Evolutionary conservation across 1,284 basidiomycete genomes (phyloP), one percentile per base, ranked within the genome.

Genomic region (Microbotryum saponariae): DNA sequence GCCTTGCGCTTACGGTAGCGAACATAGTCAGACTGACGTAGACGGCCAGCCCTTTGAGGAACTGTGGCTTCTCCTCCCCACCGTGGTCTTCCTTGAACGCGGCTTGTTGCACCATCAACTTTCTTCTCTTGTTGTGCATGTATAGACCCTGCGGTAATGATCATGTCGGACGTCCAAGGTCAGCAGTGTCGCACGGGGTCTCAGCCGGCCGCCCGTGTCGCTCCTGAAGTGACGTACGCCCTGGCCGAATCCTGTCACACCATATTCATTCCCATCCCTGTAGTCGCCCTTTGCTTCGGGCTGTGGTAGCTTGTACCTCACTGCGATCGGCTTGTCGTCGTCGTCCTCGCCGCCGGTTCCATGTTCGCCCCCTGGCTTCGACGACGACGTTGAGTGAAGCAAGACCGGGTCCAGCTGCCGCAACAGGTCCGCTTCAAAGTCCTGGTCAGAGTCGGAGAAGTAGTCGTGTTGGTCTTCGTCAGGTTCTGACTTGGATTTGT

Each of bases 91-190:
- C 60, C 20, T 20, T 47, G 9, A 25, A 18, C 16, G 25, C 45
- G 33, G 53, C 21, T 29, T 63, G 58, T 50, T 64, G 65, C 4
- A 67, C 62, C 51, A 58, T 66, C 51, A 94, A 74, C 74, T 97
- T 97, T 53, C 86, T 85, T 2, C 93, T 83, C 76, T 97, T 97
- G 69, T 91, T 81, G 14, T 81, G 76, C 87, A 94, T 88, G 73
- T 96, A 97, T 69, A 91, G 85, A 7, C 85, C 87, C 68, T 59
- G 54, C 9, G 37, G 14, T 12, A 42, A 6, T 6, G 16, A 16
- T 42, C 37, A 42, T 16, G 37, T 42, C 33, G 25, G 25, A 33
- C 9, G 18, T 18, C 12, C n/a, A 25, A 33, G 25, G 51, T 53
- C 25, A 27, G 51, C 20, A 23, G 3, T 5, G n/a, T 33, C 21